Conservation (phyloP, 306 rosid genomes). For the Ceratonia siliqua region DNA sequence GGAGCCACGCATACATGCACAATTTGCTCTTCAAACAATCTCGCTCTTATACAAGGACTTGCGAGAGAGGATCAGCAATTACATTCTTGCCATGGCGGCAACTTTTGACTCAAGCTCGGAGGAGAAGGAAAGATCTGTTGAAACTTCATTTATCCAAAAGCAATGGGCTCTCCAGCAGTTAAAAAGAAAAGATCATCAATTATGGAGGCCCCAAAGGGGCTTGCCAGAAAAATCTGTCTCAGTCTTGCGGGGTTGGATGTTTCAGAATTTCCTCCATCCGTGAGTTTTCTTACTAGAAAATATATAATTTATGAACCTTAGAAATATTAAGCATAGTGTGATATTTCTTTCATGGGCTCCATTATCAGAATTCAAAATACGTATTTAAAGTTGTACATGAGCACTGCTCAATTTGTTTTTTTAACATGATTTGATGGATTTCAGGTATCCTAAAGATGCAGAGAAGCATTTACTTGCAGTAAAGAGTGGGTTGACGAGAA, state of each 20-base stretch:
- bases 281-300: conserved; percentile 38
- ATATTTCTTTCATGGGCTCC: not conserved
- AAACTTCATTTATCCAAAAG: conserved; percentile 63
- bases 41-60: conserved; percentile 63
- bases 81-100: conserved; percentile 57
- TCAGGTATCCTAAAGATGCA: conserved; percentile 96
- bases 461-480: conserved; percentile 94
- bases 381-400: not conserved
- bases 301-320: not conserved
- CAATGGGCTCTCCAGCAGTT: conserved; percentile 86
- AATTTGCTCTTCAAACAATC: conserved; percentile 68
- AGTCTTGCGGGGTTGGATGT: conserved; percentile 87
- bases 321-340: not conserved
- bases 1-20: conserved; percentile 71
- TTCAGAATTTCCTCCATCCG: conserved; percentile 98
- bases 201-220: conserved; percentile 97
- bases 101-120: conserved; percentile 37
- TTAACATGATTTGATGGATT: conserved; percentile 26
- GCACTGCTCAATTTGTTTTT: not conserved
- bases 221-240: conserved; percentile 93
- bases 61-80: conserved; percentile 72
- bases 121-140: conserved; percentile 57
- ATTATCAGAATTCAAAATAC: too few species aligned
- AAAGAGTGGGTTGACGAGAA: conserved; percentile 88
- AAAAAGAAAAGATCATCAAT: conserved; percentile 71